Percentiles rank a stretch among this genome's conserved stretches.
These are phyloP conservation scores for Aspergillus asperescens DNA, from an alignment of 495 filamentous ascomycete genomes.

Conservation along the genomic window DNA sequence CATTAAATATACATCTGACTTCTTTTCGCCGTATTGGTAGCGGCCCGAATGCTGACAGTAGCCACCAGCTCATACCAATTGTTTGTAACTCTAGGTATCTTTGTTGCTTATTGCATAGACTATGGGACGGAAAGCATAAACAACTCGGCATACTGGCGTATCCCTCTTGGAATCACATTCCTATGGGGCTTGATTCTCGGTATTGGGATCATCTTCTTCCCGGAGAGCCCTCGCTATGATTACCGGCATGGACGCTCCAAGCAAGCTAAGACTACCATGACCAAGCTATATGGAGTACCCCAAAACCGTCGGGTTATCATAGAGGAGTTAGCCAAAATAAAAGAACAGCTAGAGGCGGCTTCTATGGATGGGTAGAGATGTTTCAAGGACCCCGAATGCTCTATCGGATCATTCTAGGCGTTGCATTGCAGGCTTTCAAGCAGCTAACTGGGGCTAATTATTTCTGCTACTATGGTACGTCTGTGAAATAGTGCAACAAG, in stretches of 20 bases:
- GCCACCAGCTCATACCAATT: conserved; percentile 69
- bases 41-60: background rate
- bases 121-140: conserved; percentile 56
- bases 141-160: conserved; percentile 61
- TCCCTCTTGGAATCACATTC: conserved; percentile 72
- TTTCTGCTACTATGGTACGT: conserved; percentile 67
- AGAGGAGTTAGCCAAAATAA: conserved; percentile 61
- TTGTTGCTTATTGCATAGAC: conserved; percentile 73
- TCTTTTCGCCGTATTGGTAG: background rate
- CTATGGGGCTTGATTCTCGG: conserved; percentile 69
- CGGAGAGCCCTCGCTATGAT: conserved; percentile 64
- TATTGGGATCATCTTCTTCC: conserved; percentile 61
- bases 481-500: too few relatives aligned
- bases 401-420: conserved; percentile 60
- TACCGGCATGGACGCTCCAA: conserved; percentile 62
- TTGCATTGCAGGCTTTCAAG: conserved; percentile 53
- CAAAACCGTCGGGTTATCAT: conserved; percentile 58
- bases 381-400: conserved; percentile 62
- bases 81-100: conserved; percentile 83
- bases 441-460: conserved; percentile 47
- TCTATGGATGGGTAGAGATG: conserved; percentile 57
- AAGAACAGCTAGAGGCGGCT: conserved; percentile 44
- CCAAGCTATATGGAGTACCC: conserved; percentile 64
- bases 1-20: background rate
- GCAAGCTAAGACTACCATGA: conserved; percentile 59